These are phyloP conservation scores for Gracilaria domingensis DNA, from an alignment of 23 red algal genomes.

Conservation along the genomic window DNA sequence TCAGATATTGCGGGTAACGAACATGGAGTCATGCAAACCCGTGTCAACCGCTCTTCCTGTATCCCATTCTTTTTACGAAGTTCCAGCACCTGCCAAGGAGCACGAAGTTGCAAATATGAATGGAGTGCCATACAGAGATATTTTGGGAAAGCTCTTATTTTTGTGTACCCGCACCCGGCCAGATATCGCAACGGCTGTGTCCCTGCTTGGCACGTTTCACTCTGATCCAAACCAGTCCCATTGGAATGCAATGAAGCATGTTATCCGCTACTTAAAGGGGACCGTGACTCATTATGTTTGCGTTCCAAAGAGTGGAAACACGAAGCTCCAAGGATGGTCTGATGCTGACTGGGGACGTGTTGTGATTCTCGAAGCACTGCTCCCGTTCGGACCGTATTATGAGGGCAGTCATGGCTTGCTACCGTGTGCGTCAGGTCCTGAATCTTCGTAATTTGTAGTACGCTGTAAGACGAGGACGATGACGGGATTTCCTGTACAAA, in stretches of 20 bases:
- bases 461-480: too few species aligned
- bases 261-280: not conserved
- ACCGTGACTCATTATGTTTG: not conserved
- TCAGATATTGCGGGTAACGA: not conserved
- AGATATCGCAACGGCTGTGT: conserved; percentile 44
- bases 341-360: conserved; percentile 24
- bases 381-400: too few species aligned
- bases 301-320: not conserved
- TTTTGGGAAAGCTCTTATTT: conserved; percentile 41
- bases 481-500: too few species aligned
- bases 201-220: conserved; percentile 18
- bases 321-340: not conserved
- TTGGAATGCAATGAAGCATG: conserved; percentile 25
- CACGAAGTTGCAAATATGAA: not conserved
- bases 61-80: conserved; percentile 26
- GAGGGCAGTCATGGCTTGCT: too few species aligned
- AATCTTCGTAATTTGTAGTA: too few species aligned
- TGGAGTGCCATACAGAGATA: conserved; percentile 10
- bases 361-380: too few species aligned
- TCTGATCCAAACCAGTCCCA: not conserved
- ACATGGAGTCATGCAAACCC: conserved; percentile 28
- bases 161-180: conserved; percentile 8
- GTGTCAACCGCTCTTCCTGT: conserved; percentile 2
- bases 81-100: not conserved
- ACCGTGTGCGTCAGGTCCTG: too few species aligned